phyloP scores from a whole-genome alignment of 2,329 filamentous ascomycete genomes.

The Nakataea oryzae region DNA sequence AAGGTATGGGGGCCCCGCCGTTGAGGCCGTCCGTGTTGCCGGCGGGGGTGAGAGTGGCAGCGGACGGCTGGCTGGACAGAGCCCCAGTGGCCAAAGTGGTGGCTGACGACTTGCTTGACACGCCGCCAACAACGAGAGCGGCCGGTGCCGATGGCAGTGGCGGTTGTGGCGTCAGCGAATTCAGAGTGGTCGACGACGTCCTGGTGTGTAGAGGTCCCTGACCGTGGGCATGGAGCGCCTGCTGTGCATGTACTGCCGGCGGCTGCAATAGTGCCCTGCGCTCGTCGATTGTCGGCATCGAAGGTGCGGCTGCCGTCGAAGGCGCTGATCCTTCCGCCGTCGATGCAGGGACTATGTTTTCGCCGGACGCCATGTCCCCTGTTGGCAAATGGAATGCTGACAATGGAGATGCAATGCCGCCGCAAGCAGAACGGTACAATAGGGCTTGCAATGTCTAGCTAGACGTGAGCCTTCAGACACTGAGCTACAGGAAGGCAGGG shows the following conservation, averaged over 20 bases:
- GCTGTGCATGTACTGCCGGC: too few species aligned
- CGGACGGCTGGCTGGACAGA: not conserved
- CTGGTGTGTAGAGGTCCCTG: not conserved
- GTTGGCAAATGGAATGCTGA: not conserved
- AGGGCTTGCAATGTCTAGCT: not conserved
- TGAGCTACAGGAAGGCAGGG: not conserved
- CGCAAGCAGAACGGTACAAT: not conserved
- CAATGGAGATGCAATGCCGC: not conserved
- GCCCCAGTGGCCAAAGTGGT: not conserved
- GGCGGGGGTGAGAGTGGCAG: not conserved
- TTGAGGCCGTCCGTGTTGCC: too few species aligned
- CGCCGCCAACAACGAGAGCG: not conserved
- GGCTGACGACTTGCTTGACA: conserved; percentile 1
- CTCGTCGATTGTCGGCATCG: conserved; percentile 5
- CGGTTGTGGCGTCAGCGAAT: not conserved
- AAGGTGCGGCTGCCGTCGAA: not conserved
- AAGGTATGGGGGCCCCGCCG: too few species aligned
- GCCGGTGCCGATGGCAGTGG: not conserved
- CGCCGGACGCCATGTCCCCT: not conserved
- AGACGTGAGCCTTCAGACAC: not conserved
- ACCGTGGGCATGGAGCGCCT: too few species aligned
- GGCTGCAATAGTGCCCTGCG: not conserved
- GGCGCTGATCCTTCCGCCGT: too few species aligned
- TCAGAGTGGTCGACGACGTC: not conserved
- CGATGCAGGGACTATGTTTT: not conserved